Percentiles rank a stretch among this genome's conserved stretches.
These are phyloP conservation scores for Ustilago curta DNA, from an alignment of 1,284 basidiomycete genomes.

Conservation along the genomic window DNA sequence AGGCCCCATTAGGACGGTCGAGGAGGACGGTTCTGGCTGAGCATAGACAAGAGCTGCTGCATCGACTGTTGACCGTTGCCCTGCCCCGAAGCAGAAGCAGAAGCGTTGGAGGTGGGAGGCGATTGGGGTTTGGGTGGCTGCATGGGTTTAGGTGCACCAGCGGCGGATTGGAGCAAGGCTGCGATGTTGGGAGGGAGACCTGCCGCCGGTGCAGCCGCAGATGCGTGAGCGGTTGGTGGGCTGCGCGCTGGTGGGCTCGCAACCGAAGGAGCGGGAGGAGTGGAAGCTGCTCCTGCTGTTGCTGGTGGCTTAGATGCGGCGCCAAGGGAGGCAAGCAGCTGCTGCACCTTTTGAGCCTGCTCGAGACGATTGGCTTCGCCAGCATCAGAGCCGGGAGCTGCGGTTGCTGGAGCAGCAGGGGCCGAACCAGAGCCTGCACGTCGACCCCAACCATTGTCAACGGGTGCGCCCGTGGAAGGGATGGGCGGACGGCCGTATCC, in stretches of 20 bases:
- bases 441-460: conserved; percentile 46
- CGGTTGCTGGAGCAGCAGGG: conserved; percentile 15
- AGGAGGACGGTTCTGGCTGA: conserved; percentile 46
- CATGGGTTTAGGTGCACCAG: conserved; percentile 42
- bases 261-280: conserved; percentile 23
- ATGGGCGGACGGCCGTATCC: conserved; percentile 40
- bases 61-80: conserved; percentile 46
- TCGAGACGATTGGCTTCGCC: conserved; percentile 59
- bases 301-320: conserved; percentile 36
- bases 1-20: conserved; percentile 23
- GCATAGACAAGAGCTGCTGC: conserved; percentile 49
- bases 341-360: conserved; percentile 69
- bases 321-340: conserved; percentile 62
- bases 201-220: conserved; percentile 14
- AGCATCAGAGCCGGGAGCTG: conserved; percentile 9
- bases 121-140: conserved; percentile 47
- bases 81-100: conserved; percentile 13
- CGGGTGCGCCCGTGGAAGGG: conserved; percentile 36
- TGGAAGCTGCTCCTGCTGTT: conserved; percentile 18
- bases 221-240: conserved; percentile 20
- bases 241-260: conserved; percentile 24
- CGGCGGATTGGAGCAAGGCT: conserved; percentile 48
- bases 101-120: conserved; percentile 18
- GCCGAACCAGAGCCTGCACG: conserved; percentile 33
- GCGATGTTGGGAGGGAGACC: conserved; percentile 54